Base-by-base conservation (phyloP, 2,329 filamentous ascomycete species). In the Talaromyces sp. region DNA sequence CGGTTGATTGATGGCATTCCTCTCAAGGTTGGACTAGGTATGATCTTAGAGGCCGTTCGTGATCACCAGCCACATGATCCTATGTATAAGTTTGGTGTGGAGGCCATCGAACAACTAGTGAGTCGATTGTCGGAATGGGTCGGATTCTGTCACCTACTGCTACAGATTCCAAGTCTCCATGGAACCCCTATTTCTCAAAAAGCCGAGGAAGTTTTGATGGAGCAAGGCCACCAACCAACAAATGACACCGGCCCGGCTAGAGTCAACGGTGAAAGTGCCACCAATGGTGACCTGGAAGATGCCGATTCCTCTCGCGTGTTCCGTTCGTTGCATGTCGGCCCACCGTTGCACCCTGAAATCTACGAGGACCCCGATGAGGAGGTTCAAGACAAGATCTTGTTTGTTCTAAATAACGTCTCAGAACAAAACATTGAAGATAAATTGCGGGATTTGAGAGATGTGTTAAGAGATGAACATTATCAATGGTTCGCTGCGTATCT, bases 61-160 rank as follows among this genome's bases (percentile, higher is more conserved):
- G 93, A 97, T 68, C 92, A 95, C 72, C 81, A 85, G 37, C 87
- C 90, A 0, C 90, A 96, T 37, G 89, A 93, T 67, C 89, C 92
- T 1, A 98, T 99, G 95, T 98, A 95, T 82, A 97, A 97, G 73
- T 99, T 99, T 74, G 95, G 96, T 11, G 85, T 99, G 13, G 95
- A 99, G 75, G 95, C 95, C 16, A 85, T 99, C 66, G 89, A 97
- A 75, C 93, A 98, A 76, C 86, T 98, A 62, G 89, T 92, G 63
- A 85, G 87, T 45, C 88, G 95, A 47, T 87, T 99, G 58, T 85
- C 88, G 4, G 95, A 99, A 74, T 99, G 95, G 95, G 92, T 93
- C n/a, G 91, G 91, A 1, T 96, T 97, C 72, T 98, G 94, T 76
- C 89, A 90, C 67, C 87, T 95, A 67, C 85, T 99, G 6, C 79